Conservation (phyloP, 2,329 filamentous ascomycete species). For the Calonectria pseudoturangicola region DNA sequence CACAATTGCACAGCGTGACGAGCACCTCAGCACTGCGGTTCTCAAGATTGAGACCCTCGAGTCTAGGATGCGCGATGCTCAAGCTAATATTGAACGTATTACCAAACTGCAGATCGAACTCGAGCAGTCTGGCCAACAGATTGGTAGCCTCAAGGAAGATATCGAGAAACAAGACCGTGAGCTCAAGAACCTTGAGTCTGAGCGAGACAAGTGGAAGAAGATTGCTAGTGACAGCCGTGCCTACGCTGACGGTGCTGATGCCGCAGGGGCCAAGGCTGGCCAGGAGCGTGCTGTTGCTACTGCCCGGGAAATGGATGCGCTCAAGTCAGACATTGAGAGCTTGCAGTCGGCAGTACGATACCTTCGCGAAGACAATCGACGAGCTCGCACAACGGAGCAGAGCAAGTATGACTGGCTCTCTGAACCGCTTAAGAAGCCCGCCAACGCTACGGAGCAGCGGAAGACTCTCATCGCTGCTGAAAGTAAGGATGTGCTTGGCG, state of each 20-base stretch:
- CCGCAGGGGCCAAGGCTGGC: constrained; percentile 72
- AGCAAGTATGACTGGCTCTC: constrained; percentile 75
- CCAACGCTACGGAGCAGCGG: constrained; percentile 68
- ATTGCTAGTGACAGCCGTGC: constrained; percentile 77
- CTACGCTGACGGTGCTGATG: constrained; percentile 71
- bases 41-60: constrained; percentile 96
- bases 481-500: constrained; percentile 77
- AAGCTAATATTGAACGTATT: constrained; percentile 83
- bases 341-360: constrained; percentile 80
- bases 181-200: constrained; percentile 77
- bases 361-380: constrained; percentile 79
- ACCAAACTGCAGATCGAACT: constrained; percentile 78
- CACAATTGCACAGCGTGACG: constrained; percentile 82
- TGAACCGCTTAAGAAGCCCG: constrained; percentile 73
- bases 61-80: constrained; percentile 88
- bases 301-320: constrained; percentile 82
- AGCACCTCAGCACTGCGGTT: constrained; percentile 88
- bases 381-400: constrained; percentile 75
- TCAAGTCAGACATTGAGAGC: constrained; percentile 80
- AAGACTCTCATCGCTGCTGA: constrained; percentile 74
- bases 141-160: constrained; percentile 75
- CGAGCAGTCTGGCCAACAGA: constrained; percentile 70
- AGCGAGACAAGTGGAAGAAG: constrained; percentile 83
- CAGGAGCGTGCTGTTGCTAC: constrained; percentile 82
- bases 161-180: constrained; percentile 81